A percentile compares a stretch with the other conserved stretches of the same genome.
These are phyloP conservation scores for Phaeoacremonium minimum DNA, from an alignment of 2,329 filamentous ascomycete genomes.

Conservation along the genomic window DNA sequence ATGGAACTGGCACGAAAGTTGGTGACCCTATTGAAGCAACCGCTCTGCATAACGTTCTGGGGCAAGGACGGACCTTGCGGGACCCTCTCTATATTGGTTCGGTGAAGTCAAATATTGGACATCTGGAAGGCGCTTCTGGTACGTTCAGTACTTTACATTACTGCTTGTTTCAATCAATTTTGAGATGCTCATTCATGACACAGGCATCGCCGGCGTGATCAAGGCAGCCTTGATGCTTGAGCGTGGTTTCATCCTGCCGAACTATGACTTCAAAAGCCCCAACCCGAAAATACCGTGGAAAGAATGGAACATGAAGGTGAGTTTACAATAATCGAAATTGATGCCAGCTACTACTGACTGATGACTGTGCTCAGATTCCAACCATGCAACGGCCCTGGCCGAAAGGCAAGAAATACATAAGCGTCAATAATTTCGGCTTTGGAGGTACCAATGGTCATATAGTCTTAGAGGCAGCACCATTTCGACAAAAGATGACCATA, in stretches of 20 bases:
- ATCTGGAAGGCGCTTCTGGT: constrained; percentile 42
- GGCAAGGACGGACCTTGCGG: constrained; percentile 14
- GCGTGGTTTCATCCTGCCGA: constrained; percentile 43
- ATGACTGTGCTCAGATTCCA: constrained; percentile 27
- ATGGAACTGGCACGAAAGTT: constrained; percentile 42
- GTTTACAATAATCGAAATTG: neutral
- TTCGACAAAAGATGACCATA: constrained; percentile 20
- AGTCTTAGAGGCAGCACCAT: constrained; percentile 32
- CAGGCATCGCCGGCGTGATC: constrained; percentile 45
- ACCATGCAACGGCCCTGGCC: constrained; percentile 39
- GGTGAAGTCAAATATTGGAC: constrained; percentile 37
- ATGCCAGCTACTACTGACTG: neutral
- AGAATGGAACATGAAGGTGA: constrained; percentile 41
- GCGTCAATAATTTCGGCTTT: constrained; percentile 45
- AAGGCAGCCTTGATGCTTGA: constrained; percentile 49
- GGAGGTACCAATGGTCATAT: constrained; percentile 41
- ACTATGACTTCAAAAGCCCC: constrained; percentile 42
- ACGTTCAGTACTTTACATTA: too few species aligned
- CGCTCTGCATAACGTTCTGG: constrained; percentile 32
- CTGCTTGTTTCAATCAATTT: too few species aligned
- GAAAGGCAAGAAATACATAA: constrained; percentile 42
- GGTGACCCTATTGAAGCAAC: constrained; percentile 41
- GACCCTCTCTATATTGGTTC: constrained; percentile 27
- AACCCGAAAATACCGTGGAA: constrained; percentile 45
- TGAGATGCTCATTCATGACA: too few species aligned